These are phyloP conservation scores for Hibiscus mutabilis DNA, from an alignment of 345 rosid species.

Conservation along the genomic window DNA sequence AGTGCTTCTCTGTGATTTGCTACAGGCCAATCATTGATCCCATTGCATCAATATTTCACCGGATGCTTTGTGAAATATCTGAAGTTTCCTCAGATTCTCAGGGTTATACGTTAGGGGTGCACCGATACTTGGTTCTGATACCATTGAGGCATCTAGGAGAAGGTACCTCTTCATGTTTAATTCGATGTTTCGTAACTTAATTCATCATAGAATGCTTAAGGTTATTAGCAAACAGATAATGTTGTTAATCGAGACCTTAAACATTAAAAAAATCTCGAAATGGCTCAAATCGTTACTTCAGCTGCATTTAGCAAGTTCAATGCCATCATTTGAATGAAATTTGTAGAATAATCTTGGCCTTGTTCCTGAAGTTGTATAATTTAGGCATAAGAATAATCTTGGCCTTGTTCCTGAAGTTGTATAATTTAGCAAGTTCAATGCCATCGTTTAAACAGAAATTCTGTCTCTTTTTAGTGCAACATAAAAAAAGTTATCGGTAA, in stretches of 20 bases:
- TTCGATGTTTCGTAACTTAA: neutral
- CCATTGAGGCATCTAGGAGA: constrained; percentile 91
- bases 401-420: no score
- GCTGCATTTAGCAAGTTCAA: no score
- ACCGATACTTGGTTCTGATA: constrained; percentile 89
- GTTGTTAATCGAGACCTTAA: no score
- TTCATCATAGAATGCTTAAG: neutral
- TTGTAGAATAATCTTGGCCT: neutral
- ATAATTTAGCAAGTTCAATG: no score
- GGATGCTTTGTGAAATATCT: constrained; percentile 74
- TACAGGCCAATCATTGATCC: constrained; percentile 85
- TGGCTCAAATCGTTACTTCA: no score
- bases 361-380: neutral
- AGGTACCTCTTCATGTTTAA: constrained; percentile 39
- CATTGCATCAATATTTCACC: constrained; percentile 68
- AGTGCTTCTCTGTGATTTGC: neutral
- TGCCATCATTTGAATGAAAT: no score
- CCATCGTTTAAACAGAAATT: no score
- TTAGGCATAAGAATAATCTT: no score
- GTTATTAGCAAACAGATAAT: no score
- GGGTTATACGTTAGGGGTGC: constrained; percentile 53
- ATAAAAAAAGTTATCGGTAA: neutral
- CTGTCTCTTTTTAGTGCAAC: no score
- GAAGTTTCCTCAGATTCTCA: constrained; percentile 39
- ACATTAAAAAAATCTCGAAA: no score